Evolutionary conservation across 352 stramenopile species (phyloP), one percentile per base, ranked within the genome.

Genomic region (Phytophthora melonis): DNA sequence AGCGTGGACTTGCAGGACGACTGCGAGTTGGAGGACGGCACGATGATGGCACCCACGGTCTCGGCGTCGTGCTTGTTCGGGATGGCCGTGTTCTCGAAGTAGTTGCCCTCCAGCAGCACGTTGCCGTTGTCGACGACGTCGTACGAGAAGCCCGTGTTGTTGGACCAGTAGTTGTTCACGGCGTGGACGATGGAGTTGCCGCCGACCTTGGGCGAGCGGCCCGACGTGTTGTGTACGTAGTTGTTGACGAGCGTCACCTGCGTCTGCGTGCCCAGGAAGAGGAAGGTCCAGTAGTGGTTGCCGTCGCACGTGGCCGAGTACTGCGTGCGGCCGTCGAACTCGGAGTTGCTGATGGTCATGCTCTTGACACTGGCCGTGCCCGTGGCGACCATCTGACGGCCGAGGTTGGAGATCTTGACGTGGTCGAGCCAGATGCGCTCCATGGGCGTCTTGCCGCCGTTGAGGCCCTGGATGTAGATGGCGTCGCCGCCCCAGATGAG

Each of bases 121-220:
- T 74, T 79, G 7, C 70, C 70, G 18, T 75, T 73, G 39, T 76
- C 61, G 14, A 62, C 60, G 21, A 84, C 62, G n/a, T 85, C 77
- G 56, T 82, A 87, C 53, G 72, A 78, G 64, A 67, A 70, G 18
- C 70, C 78, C 32, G 77, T 74, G 66, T 82, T 87, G 66, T 75
- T 75, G 41, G 60, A 73, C 77, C 77, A 87, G 72, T 85, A 82
- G 75, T 87, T 87, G 70, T 85, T 85, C 39, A 64, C 77, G 4
- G 76, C 66, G 58, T 85, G 78, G 13, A 72, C 68, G 30, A 79
- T 34, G 25, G 75, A 68, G 66, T 11, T 72, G 43, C 61, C 72
- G 23, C 65, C 66, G 43, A 75, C 69, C 62, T 79, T 79, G 55
- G 79, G 77, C 8, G 74, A 78, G 54, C 77, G 77, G 1, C 77